Percentiles rank a stretch among this genome's conserved stretches.
phyloP scores from a whole-genome alignment of 306 rosid species.

The Rubus idaeus region DNA sequence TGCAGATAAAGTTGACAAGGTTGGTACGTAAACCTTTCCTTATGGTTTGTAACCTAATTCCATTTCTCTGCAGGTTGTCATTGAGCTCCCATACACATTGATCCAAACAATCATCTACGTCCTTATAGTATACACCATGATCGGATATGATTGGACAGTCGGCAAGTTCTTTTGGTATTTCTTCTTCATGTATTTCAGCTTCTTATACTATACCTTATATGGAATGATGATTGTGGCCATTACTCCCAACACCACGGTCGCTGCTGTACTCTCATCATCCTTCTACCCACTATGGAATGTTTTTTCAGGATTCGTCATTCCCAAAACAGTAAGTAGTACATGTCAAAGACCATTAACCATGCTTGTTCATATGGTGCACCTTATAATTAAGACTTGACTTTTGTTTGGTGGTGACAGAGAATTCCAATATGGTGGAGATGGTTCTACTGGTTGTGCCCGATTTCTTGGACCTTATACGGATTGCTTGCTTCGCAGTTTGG shows the following conservation, averaged over 20 bases:
- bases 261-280: constrained; percentile 32
- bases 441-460: constrained; percentile 38
- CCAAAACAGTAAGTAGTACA: constrained; percentile 27
- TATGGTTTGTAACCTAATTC: not conserved
- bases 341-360: not conserved
- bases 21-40: not conserved
- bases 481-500: constrained; percentile 34
- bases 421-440: constrained; percentile 49
- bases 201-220: constrained; percentile 9
- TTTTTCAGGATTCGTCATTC: constrained; percentile 39
- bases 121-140: constrained; percentile 30
- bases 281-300: constrained; percentile 37
- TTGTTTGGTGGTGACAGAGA: constrained; percentile 21
- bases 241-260: not conserved
- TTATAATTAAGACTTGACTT: not conserved
- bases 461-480: constrained; percentile 39
- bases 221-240: constrained; percentile 13
- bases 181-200: constrained; percentile 17
- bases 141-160: constrained; percentile 11
- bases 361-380: not conserved
- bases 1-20: not conserved
- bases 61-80: constrained; percentile 3
- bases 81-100: constrained; percentile 26
- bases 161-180: constrained; percentile 12
- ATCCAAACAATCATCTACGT: constrained; percentile 18